These are phyloP conservation scores for Lepidium sativum DNA, from an alignment of 345 rosid genomes.

Conservation along the genomic window DNA sequence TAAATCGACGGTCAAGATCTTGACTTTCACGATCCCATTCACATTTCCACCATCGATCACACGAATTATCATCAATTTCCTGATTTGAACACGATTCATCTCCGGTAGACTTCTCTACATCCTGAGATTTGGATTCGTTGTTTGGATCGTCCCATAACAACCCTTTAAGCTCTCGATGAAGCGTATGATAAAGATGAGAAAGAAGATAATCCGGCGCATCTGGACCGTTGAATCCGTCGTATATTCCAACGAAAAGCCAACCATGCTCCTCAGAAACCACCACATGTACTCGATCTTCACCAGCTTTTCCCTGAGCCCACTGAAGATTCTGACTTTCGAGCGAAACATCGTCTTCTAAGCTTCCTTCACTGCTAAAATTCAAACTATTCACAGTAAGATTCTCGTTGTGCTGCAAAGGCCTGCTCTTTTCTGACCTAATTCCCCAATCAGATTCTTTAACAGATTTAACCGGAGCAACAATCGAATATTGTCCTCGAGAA, in stretches of 20 bases:
- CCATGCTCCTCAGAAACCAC: constrained; percentile 82
- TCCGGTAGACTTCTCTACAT: not conserved
- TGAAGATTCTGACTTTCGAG: constrained; percentile 60
- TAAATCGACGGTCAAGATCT: constrained; percentile 57
- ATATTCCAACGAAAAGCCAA: constrained; percentile 90
- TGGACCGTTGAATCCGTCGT: constrained; percentile 92
- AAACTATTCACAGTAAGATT: constrained; percentile 47
- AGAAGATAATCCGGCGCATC: constrained; percentile 82
- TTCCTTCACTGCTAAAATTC: constrained; percentile 60
- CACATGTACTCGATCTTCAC: constrained; percentile 89
- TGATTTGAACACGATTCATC: constrained; percentile 25
- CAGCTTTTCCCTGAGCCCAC: constrained; percentile 97
- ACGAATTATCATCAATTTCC: constrained; percentile 28
- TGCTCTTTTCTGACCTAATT: constrained; percentile 32
- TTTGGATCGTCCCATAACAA: constrained; percentile 64
- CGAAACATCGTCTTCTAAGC: constrained; percentile 54
- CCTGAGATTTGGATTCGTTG: constrained; percentile 19
- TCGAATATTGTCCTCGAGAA: constrained; percentile 53
- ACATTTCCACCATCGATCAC: constrained; percentile 52
- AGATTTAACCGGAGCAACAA: constrained; percentile 67
- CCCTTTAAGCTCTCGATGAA: constrained; percentile 72
- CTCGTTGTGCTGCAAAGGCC: constrained; percentile 38
- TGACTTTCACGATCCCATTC: constrained; percentile 53
- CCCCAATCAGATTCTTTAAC: constrained; percentile 59
- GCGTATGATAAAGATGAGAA: constrained; percentile 55